Base-by-base conservation (phyloP, 495 filamentous ascomycete species). In the Aspergillus baeticus region DNA sequence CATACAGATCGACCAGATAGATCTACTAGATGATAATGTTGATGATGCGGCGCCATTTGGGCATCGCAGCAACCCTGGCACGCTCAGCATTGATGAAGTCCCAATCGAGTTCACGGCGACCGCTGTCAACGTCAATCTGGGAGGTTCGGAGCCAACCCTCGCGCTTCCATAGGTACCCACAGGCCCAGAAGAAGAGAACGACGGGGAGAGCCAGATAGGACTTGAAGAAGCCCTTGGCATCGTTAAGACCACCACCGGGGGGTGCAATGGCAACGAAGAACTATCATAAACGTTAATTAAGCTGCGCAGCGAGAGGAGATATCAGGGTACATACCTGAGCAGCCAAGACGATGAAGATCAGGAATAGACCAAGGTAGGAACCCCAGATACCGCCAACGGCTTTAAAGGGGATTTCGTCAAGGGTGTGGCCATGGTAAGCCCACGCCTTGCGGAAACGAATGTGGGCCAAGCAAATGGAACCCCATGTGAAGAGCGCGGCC, bases 381-480 rank as follows among this genome's bases (percentile, higher is more conserved):
- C 90, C 89, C 31, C 72, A 81, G 6, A 90, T 75, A 49, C 90
- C 90, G 39, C 81, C 79, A 15, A 80, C 64, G 11, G 89, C 83
- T 54, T 76, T 68, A 73, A 84, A 94, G 1, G 87, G 85, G 21
- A 94, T 80, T 67, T 92, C 88, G 26, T 88, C 84, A 0, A 87
- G 55, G n/a, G 71, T 71, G 56, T 79, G 81, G 26, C 84, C 85
- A 41, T 84, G 70, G 68, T 66, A 55, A 26, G 60, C 62, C 81
- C 80, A 82, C 56, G 73, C 88, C 17, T 69, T 65, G 17, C 88
- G 83, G 81, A 91, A 90, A 22, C 88, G 83, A 64, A 92, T 89
- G 62, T 91, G 88, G 2, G 87, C 79, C 13, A 88, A 63, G 69
- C 82, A 87, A 68, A 90, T 86, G 45, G 83, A 84, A 14, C 82